Percentiles rank a stretch among this genome's conserved stretches.
phyloP scores from a whole-genome alignment of 2,329 filamentous ascomycete genomes.

The Arthrobotrys pseudoclavata region DNA sequence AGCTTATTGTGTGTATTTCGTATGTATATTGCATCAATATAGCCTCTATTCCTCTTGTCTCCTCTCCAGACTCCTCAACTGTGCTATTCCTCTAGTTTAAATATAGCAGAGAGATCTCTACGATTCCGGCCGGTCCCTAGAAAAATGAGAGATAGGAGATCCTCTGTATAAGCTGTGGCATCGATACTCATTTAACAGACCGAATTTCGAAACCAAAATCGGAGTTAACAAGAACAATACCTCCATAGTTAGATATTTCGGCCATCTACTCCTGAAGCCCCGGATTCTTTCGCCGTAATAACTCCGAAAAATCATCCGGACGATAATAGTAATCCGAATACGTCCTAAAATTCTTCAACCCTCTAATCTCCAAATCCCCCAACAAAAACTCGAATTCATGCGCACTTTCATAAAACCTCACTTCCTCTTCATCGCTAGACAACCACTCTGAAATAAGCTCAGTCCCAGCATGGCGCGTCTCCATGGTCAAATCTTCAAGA shows the following conservation, averaged over 20 bases:
- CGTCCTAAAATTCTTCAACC: background rate
- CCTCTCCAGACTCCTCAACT: too few relatives aligned
- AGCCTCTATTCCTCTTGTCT: too few relatives aligned
- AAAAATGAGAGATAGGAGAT: too few relatives aligned
- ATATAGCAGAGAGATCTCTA: too few relatives aligned
- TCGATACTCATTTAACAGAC: too few relatives aligned
- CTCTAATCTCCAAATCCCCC: background rate
- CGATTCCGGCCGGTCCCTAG: too few relatives aligned
- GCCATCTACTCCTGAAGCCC: background rate
- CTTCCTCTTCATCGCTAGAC: constrained; percentile 1
- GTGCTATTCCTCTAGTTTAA: too few relatives aligned
- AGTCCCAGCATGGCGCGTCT: background rate
- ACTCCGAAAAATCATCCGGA: background rate
- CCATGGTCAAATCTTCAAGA: background rate
- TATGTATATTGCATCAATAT: too few relatives aligned
- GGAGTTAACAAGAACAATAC: background rate
- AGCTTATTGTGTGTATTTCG: too few relatives aligned
- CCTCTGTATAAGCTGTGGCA: too few relatives aligned
- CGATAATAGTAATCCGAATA: background rate
- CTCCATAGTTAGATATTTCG: background rate
- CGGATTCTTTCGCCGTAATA: background rate
- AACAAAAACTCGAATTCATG: constrained; percentile 1
- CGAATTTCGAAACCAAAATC: too few relatives aligned
- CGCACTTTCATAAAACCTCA: background rate
- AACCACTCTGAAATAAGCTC: background rate